Evolutionary conservation across 345 rosid genomes (phyloP).

Genomic region (Sapria himalayana): DNA sequence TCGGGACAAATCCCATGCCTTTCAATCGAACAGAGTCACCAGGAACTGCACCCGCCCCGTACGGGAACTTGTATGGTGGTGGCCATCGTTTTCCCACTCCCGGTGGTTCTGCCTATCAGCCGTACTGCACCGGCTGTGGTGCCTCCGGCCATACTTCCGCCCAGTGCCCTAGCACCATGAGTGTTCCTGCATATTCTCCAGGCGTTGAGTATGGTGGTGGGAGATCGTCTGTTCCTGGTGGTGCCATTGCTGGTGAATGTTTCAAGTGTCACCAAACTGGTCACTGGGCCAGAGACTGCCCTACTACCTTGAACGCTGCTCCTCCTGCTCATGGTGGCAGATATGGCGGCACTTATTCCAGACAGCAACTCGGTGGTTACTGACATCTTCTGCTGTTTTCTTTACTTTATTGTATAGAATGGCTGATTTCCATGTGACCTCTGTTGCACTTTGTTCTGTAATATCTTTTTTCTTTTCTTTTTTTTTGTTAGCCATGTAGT

Average conservation of each 20-base stretch:
- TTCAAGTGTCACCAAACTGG: slow-evolving; percentile 41
- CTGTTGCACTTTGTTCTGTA: too few species aligned
- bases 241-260: slow-evolving; percentile 18
- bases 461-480: too few species aligned
- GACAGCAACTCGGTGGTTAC: slow-evolving; percentile 29
- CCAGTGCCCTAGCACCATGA: slow-evolving; percentile 59
- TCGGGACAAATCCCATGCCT: too few species aligned
- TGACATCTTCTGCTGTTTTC: slow-evolving; percentile 9
- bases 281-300: slow-evolving; percentile 55
- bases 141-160: slow-evolving; percentile 33
- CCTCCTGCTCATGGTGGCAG: slow-evolving; percentile 35
- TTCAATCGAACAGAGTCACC: too few species aligned
- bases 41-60: slow-evolving; percentile 24
- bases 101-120: slow-evolving; percentile 5
- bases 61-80: slow-evolving; percentile 24
- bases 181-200: slow-evolving; percentile 21
- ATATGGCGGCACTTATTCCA: slow-evolving; percentile 23
- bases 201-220: slow-evolving; percentile 16
- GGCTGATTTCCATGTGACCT: too few species aligned
- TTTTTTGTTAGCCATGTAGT: too few species aligned
- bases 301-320: slow-evolving; percentile 14
- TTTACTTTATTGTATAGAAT: too few species aligned
- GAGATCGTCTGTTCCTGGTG: slow-evolving; percentile 14
- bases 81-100: slow-evolving; percentile 13
- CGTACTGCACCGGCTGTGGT: slow-evolving; percentile 40